These are phyloP conservation scores for Darksidea phi DNA, from an alignment of 495 filamentous ascomycete genomes.

Conservation along the genomic window DNA sequence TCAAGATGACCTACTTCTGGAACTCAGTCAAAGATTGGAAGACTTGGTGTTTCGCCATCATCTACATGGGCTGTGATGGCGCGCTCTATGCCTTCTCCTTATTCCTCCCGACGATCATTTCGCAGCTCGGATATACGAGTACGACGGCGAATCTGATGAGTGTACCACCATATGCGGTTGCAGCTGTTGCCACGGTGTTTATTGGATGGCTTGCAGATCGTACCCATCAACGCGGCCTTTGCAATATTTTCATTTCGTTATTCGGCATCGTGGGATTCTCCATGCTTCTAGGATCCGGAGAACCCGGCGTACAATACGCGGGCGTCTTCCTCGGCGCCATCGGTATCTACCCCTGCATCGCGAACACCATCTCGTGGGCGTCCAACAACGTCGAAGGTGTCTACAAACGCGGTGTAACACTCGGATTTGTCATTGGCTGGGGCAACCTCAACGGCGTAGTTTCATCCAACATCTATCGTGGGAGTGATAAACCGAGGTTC, in stretches of 20 bases:
- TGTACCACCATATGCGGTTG: conserved; percentile 86
- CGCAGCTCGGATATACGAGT: conserved; percentile 65
- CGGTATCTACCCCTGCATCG: conserved; percentile 87
- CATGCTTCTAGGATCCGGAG: conserved; percentile 66
- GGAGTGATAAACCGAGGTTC: conserved; percentile 54
- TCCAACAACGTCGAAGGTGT: conserved; percentile 90
- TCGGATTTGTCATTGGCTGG: conserved; percentile 76
- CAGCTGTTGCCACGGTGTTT: conserved; percentile 70
- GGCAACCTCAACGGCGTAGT: conserved; percentile 90
- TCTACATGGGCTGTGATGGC: conserved; percentile 50
- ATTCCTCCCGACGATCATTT: conserved; percentile 85
- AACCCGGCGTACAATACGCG: conserved; percentile 70
- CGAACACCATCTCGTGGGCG: conserved; percentile 90
- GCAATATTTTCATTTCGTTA: conserved; percentile 71
- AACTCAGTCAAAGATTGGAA: conserved; percentile 81
- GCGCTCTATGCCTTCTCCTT: conserved; percentile 87
- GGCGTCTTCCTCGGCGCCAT: conserved; percentile 82
- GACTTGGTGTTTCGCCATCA: conserved; percentile 61
- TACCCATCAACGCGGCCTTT: conserved; percentile 72
- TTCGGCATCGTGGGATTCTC: conserved; percentile 75
- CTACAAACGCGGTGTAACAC: conserved; percentile 83
- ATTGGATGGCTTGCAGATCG: conserved; percentile 80
- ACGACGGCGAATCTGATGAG: conserved; percentile 76
- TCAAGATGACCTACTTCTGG: conserved; percentile 74
- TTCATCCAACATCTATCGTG: conserved; percentile 69